Base-by-base conservation (phyloP, 2,329 filamentous ascomycete genomes). In the Ceratocystis cubensis region DNA sequence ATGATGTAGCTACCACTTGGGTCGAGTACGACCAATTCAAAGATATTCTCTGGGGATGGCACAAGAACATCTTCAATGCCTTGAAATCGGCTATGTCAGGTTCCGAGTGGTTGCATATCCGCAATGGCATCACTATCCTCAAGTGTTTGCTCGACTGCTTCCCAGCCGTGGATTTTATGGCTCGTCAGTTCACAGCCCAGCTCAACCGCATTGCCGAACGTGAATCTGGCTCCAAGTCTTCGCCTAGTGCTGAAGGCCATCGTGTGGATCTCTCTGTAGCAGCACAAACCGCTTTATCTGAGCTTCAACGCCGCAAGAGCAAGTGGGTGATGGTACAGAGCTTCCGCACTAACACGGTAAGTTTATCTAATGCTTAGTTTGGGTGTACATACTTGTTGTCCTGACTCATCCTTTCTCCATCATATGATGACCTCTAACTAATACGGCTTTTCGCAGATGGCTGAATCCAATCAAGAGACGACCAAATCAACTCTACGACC, bases 71-170 rank as follows among this genome's bases (percentile, higher is more conserved):
- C 56, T 88, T 88, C 71, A 83, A 79, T 63, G 90, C 93, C 1
- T 79, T 99, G 65, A 92, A 91, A 73, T 82, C 83, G 46, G 96
- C 93, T 73, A 81, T 99, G 61, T 84, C 85, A 20, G 87, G 88
- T 33, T 86, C 84, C 41, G 93, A 97, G 75, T 99, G 94, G 83
- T 96, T 96, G 88, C 92, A 96, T 75, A 96, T 97, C 73, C 87
- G 93, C 66, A 99, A 99, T 74, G 91, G 91, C 57, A 95, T 97
- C 70, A 94, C 88, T 67, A 82, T 97, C 3, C 80, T 99, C 68
- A 95, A 94, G 73, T 82, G 84, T 10, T 81, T 96, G 61, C 83
- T 90, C 28, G 85, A 91, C 63, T 82, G 86, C 72, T 99, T 96
- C 80, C 95, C 94, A 3, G 88, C 87, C 17, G 84, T 97, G 67